phyloP scores from a whole-genome alignment of 257 asterid species.

The Plectranthus barbatus region DNA sequence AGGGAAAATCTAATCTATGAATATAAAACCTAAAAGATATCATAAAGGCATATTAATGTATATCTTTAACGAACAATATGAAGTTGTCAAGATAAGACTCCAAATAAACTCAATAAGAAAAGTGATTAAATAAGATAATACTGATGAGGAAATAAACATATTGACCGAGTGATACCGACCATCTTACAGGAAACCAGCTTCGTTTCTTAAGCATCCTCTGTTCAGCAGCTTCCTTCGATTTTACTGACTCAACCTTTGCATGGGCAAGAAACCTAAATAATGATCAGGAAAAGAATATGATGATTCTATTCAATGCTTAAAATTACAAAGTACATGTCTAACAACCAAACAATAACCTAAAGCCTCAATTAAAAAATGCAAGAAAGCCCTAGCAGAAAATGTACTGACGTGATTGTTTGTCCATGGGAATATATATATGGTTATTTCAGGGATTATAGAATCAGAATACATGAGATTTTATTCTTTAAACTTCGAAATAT shows the following conservation, averaged over 20 bases:
- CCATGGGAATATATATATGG: too few species aligned
- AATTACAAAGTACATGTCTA: not conserved
- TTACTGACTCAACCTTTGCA: conserved; percentile 77
- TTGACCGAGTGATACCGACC: conserved; percentile 45
- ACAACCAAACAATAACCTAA: conserved; percentile 18
- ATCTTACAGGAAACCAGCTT: conserved; percentile 84
- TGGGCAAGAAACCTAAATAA: conserved; percentile 89
- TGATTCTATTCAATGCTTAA: not conserved
- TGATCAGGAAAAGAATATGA: conserved; percentile 15
- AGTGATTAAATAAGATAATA: conserved; percentile 5
- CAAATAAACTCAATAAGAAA: not conserved
- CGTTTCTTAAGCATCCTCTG: conserved; percentile 61
- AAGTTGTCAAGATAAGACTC: not conserved
- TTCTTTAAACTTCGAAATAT: not conserved
- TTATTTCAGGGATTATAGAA: not conserved
- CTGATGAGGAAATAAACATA: not conserved
- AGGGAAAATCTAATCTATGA: too few species aligned
- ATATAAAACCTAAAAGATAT: too few species aligned
- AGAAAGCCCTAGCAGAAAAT: too few species aligned
- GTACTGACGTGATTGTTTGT: too few species aligned
- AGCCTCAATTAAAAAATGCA: not conserved
- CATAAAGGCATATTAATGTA: too few species aligned
- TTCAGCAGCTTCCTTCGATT: conserved; percentile 44
- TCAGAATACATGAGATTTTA: conserved; percentile 8
- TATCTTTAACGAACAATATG: not conserved